Evolutionary conservation across 2,329 filamentous ascomycete species (phyloP).

Genomic region (Onygenales sp.): DNA sequence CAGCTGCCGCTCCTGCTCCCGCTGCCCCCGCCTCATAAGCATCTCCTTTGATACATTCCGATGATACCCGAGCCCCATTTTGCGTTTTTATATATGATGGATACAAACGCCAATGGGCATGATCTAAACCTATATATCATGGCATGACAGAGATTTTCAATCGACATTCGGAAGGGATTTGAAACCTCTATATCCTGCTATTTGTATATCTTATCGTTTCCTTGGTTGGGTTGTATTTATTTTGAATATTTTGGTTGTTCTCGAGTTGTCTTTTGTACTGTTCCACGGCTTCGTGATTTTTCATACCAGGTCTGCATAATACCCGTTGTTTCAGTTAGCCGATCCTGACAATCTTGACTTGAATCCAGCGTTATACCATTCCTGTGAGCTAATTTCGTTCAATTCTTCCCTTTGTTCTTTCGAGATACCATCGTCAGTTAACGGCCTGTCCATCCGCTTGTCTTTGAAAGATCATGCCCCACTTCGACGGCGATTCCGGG

Average conservation of each 20-base stretch:
- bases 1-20: slow-evolving; percentile 4
- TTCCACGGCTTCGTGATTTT: too few species aligned
- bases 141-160: background rate
- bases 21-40: slow-evolving; percentile 1
- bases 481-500: too few species aligned
- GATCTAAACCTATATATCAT: background rate
- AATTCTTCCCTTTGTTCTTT: too few species aligned
- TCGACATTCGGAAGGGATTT: background rate
- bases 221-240: background rate
- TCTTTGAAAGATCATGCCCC: too few species aligned
- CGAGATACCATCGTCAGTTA: too few species aligned
- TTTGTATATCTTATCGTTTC: background rate
- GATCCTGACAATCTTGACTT: too few species aligned
- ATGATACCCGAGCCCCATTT: background rate
- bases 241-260: background rate
- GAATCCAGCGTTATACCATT: too few species aligned
- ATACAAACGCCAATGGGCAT: background rate
- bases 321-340: too few species aligned
- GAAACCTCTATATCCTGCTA: background rate
- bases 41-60: background rate
- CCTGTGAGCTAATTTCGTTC: too few species aligned
- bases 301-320: too few species aligned
- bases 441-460: too few species aligned
- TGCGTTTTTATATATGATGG: background rate
- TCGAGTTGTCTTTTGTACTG: background rate